Conservation (phyloP, 2,329 filamentous ascomycete species). For the Stachybotrys echinatus region DNA sequence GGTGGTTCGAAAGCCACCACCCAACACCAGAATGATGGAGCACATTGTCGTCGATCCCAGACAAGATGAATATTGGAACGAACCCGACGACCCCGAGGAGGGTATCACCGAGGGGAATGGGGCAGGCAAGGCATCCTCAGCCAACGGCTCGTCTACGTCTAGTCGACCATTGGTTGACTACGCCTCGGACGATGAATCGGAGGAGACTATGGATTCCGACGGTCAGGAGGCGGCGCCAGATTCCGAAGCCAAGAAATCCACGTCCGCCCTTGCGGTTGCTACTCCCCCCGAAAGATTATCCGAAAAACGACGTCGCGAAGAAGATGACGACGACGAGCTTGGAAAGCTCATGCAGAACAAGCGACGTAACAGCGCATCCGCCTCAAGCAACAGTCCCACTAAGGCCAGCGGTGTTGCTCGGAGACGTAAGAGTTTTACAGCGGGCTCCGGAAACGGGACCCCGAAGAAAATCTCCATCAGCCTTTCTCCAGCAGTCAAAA, state of each 20-base stretch:
- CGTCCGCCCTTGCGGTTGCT: conserved; percentile 14
- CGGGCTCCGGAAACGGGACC: conserved; percentile 31
- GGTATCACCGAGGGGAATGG: conserved; percentile 36
- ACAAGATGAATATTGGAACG: conserved; percentile 93
- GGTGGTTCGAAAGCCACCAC: conserved; percentile 34
- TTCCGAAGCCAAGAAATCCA: conserved; percentile 24
- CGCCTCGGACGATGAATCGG: conserved; percentile 78
- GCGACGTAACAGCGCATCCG: conserved; percentile 48
- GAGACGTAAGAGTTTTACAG: conserved; percentile 36
- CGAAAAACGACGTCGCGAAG: conserved; percentile 86
- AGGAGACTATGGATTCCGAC: conserved; percentile 53
- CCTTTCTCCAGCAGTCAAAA: conserved; percentile 41
- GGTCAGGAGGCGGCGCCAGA: conserved; percentile 21
- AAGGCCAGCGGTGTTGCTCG: conserved; percentile 21
- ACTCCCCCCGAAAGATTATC: conserved; percentile 74
- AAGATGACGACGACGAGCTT: conserved; percentile 90
- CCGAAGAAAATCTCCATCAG: conserved; percentile 56
- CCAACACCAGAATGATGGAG: conserved; percentile 60
- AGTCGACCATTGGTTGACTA: conserved; percentile 84
- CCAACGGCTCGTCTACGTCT: conserved; percentile 59
- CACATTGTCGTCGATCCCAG: conserved; percentile 68
- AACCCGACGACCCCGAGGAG: conserved; percentile 81
- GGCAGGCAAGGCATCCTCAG: conserved; percentile 26
- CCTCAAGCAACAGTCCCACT: conserved; percentile 38
- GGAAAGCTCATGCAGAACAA: conserved; percentile 69